Evolutionary conservation across 1,139 yeast genomes (phyloP), one percentile per base, ranked within the genome.

Genomic region (Sugiyamaella novakii): DNA sequence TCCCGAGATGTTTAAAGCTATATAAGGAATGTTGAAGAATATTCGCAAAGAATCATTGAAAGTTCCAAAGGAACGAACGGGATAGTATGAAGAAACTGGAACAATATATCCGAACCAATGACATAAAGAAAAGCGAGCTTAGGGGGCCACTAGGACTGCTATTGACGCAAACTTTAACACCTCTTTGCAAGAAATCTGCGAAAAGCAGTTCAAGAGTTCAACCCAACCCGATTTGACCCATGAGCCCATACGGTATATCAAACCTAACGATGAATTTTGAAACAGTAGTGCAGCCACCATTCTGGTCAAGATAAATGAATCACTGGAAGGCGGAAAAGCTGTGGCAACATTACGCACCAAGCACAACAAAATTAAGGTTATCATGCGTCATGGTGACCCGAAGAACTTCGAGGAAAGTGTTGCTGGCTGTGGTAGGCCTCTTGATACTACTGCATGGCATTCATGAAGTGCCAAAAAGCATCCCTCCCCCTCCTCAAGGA

Each of bases 41-140:
- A n/a, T n/a, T n/a, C n/a, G n/a, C n/a, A n/a, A n/a, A n/a, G n/a
- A n/a, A n/a, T n/a, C n/a, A n/a, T n/a, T n/a, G n/a, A n/a, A n/a
- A n/a, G n/a, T n/a, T n/a, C n/a, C n/a, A n/a, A n/a, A n/a, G n/a
- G n/a, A n/a, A n/a, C n/a, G n/a, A n/a, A n/a, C n/a, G n/a, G n/a
- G n/a, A n/a, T n/a, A n/a, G n/a, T n/a, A n/a, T n/a, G n/a, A n/a
- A n/a, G n/a, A n/a, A n/a, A n/a, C n/a, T n/a, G n/a, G n/a, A n/a
- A n/a, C n/a, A 28, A 28, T 28, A 28, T 14, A 28, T 28, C 30
- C 30, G n/a, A 28, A 28, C 30, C 30, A 28, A 28, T 28, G 30
- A 28, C 10, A 14, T 14, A 28, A 14, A n/a, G 12, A 28, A 28
- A 28, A 28, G n/a, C 30, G 30, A 14, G 30, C 30, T 14, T 28